Evolutionary conservation across 371 early-diverging fungal genomes (phyloP), one percentile per base, ranked within the genome.

Genomic region (Mucor indicus): DNA sequence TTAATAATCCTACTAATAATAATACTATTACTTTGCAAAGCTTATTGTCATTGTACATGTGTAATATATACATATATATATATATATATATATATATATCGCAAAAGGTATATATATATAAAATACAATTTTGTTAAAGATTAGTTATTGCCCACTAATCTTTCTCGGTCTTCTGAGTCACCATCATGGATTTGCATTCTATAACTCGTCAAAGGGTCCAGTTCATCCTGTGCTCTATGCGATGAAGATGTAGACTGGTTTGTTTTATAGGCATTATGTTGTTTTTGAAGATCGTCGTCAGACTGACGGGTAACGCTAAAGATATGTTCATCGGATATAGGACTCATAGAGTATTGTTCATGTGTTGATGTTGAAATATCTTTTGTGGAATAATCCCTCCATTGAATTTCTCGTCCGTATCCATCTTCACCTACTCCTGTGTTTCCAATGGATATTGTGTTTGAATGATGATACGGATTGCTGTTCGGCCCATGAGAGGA

Each of bases 191-290:
- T 51, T 17, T 52, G 53, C 31, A 57, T 31, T 30, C 55, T 38
- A 17, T 41, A 52, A 8, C 55, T 48, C 22, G 45, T 44, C 0
- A 68, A 17, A 6, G 58, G 57, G 13, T 55, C 61, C 11, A 68
- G 38, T 17, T 61, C 49, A 37, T 68, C 47, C 38, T 68, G 64
- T 36, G 56, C 64, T 38, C 69, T 39, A 25, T 59, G 67, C 3
- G 36, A 30, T 24, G 44, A 38, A 13, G 46, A 51, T 11, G 44
- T 11, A n/a, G 41, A 16, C 22, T 48, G 46, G 8, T 41, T 49
- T 5, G 46, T 45, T 24, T 32, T 42, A 38, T n/a, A n/a, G n/a
- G n/a, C n/a, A n/a, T n/a, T n/a, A n/a, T n/a, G n/a, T n/a, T n/a
- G n/a, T n/a, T n/a, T n/a, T n/a, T n/a, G n/a, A n/a, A n/a, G n/a